Conservation (phyloP, 164 flowering plant species). For the Vitis rupestris region DNA sequence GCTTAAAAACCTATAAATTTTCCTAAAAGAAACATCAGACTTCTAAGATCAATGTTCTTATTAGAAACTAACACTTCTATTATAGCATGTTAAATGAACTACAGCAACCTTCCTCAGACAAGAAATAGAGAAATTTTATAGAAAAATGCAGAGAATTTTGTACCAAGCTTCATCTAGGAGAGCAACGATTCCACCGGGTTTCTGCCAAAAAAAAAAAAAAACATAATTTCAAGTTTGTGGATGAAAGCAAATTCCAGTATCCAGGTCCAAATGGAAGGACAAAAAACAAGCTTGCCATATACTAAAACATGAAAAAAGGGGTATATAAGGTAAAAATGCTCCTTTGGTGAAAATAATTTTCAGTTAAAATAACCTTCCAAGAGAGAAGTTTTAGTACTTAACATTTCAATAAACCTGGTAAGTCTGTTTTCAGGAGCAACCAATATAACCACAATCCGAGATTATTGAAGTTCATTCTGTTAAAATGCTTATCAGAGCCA, state of each 20-base stretch:
- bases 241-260: not conserved
- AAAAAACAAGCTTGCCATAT: not conserved
- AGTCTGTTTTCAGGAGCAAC: not conserved
- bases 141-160: not conserved
- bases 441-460: not conserved
- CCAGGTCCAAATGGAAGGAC: not conserved
- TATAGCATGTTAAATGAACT: no score
- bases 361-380: not conserved
- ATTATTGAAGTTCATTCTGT: not conserved
- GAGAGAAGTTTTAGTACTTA: not conserved
- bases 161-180: conserved; percentile 85
- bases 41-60: no score
- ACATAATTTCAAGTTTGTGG: not conserved
- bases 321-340: no score
- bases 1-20: no score
- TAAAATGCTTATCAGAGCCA: not conserved
- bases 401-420: not conserved
- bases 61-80: no score
- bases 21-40: no score
- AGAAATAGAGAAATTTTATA: not conserved
- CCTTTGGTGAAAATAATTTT: not conserved
- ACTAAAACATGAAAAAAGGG: no score
- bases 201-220: conserved; percentile 36
- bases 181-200: conserved; percentile 75
- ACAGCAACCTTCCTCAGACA: no score